Evolutionary conservation across 345 rosid genomes (phyloP), one percentile per base, ranked within the genome.

Genomic region (Gossypium turneri): DNA sequence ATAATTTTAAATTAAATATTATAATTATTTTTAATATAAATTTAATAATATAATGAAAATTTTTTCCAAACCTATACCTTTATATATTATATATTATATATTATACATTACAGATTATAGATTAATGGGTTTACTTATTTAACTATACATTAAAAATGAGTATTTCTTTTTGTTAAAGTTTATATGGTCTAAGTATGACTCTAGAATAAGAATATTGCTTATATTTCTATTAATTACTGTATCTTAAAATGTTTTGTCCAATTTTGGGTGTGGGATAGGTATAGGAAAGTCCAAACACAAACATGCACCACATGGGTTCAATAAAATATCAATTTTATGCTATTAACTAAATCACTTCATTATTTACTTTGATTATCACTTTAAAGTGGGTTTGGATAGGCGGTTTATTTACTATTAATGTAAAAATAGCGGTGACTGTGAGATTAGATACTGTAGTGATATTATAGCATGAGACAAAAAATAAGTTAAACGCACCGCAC

Each of bases 201-300:
- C 20, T 57, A 25, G 3, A 57, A 57, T 57, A 20, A 56, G 60
- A 56, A 25, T 56, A 22, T 24, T 9, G 11, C 13, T 55, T 17
- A 63, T 57, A 52, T 19, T 17, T 38, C 3, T 29, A 29, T 29
- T 29, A 29, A 29, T 29, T 29, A 29, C 38, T 4, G 38, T 29
- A 29, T 4, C 12, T 3, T 34, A 34, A 56, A 64, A 56, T 72
- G 29, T 10, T 10, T 51, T 43, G 57, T 5, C 44, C 10, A 29
- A 67, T 62, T 29, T 41, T 59, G 75, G 75, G 68, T 78, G 74
- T 34, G 50, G 2, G 19, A 25, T 68, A 75, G 76, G 63, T 24
- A 19, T 34, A 81, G 81, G 74, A 77, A 77, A 80, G 93, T 89
- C 56, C 41, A 50, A 66, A 58, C 29, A 63, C 41, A 24, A 71